Percentiles rank a stretch among this genome's conserved stretches.
Conservation (phyloP, 2,329 filamentous ascomycete species). For the Pochonia chlamydosporia region DNA sequence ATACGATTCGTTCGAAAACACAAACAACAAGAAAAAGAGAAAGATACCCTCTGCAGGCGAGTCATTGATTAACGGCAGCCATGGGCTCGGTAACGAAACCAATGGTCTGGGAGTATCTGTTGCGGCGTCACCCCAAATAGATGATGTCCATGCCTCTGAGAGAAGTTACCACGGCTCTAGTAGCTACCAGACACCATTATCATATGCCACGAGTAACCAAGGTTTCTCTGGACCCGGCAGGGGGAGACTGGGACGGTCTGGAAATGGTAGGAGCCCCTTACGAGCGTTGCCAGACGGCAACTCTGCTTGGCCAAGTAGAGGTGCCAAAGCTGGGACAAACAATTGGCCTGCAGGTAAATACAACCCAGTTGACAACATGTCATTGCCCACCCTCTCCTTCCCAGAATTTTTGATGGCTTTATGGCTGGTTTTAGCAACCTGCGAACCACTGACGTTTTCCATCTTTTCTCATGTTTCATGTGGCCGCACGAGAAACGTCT, state of each 20-base stretch:
- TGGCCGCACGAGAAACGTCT: too few relatives aligned
- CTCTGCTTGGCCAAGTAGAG: conserved; percentile 47
- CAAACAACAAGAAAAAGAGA: conserved; percentile 98
- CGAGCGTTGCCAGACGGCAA: conserved; percentile 54
- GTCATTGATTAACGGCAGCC: conserved; percentile 41
- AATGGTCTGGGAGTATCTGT: conserved; percentile 26
- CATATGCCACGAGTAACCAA: conserved; percentile 40
- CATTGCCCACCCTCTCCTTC: not conserved
- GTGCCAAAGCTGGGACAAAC: conserved; percentile 38
- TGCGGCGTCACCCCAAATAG: conserved; percentile 14
- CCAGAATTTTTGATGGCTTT: too few relatives aligned
- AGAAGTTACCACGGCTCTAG: conserved; percentile 16
- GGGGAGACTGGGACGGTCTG: conserved; percentile 70
- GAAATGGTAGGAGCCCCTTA: conserved; percentile 57
- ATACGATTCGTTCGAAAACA: conserved; percentile 97
- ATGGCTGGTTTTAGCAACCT: too few relatives aligned
- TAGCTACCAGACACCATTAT: conserved; percentile 34
- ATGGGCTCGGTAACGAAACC: conserved; percentile 34
- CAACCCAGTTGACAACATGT: not conserved
- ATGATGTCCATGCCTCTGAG: conserved; percentile 25
- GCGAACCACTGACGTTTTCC: not conserved
- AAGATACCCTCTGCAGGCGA: conserved; percentile 91
- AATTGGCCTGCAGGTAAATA: conserved; percentile 42
- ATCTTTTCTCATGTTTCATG: not conserved
- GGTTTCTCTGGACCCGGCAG: conserved; percentile 81